Base-by-base conservation (phyloP, 2,329 filamentous ascomycete genomes). In the Ilyonectria robusta region DNA sequence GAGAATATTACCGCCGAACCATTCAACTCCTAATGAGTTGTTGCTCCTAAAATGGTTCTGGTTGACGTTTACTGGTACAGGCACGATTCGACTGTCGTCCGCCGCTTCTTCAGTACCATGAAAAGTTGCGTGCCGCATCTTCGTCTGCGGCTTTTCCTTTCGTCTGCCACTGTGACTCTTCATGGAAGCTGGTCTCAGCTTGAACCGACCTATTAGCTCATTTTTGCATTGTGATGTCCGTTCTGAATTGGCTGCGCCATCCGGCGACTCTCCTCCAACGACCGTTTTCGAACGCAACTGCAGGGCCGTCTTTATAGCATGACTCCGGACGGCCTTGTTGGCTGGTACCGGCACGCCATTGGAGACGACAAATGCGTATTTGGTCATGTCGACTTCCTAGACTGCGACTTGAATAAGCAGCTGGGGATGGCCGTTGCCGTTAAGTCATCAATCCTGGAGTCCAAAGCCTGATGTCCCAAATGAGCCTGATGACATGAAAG, bases 291-390 rank as follows among this genome's bases (percentile, higher is more conserved):
- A 55, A 42, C 53, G 33, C 33, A 42, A 29, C 13, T 55, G 35
- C 15, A 55, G 35, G 33, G 33, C 33, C n/a, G 53, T 55, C 35
- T 26, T 42, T 19, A 55, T 42, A 26, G 53, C 53, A 42, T 55
- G 53, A 13, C 53, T 55, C 19, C 53, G 53, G 15, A 33, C 21
- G 21, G 53, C 33, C 9, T 37, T 42, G n/a, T 23, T 55, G n/a
- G 53, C 53, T n/a, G 53, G 53, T 29, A 33, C 33, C 15, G 53
- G 53, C 6, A 29, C 15, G 33, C 53, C 53, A 42, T 44, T 55
- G 19, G 53, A 55, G 35, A 55, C 53, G 33, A 55, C 6, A 37
- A 55, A 55, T 42, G 15, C 53, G 53, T 40, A 55, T 42, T 55
- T 55, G 10, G 53, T 15, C 33, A 55, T 55, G 29, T 42, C 29